Conservation (phyloP, 1,284 basidiomycete genomes). For the Cryptococcus amylolentus region DNA sequence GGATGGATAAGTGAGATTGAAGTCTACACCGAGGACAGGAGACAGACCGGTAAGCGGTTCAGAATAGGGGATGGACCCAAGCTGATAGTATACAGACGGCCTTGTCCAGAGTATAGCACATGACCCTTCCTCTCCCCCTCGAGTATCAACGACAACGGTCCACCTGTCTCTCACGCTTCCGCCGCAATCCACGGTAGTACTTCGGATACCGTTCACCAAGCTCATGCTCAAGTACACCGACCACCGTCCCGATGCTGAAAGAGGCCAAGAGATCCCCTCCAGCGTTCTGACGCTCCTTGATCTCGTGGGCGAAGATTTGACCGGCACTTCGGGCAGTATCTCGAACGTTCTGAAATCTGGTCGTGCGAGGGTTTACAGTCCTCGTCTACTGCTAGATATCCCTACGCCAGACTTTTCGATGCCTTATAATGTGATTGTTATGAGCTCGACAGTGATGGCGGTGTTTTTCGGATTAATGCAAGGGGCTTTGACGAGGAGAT, state of each 20-base stretch:
- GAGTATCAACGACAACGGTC: constrained; percentile 64
- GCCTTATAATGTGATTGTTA: constrained; percentile 99
- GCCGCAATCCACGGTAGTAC: constrained; percentile 59
- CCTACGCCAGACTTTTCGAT: constrained; percentile 98
- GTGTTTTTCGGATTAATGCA: constrained; percentile 90
- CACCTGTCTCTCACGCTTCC: constrained; percentile 71
- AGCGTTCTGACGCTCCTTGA: constrained; percentile 59
- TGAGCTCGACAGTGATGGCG: constrained; percentile 84
- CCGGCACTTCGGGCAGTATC: not conserved
- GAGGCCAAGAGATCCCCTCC: constrained; percentile 87
- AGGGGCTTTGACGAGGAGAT: constrained; percentile 77
- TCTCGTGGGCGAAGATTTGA: constrained; percentile 20
- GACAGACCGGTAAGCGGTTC: constrained; percentile 19
- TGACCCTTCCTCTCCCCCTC: constrained; percentile 64
- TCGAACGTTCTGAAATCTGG: constrained; percentile 12
- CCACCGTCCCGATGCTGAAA: constrained; percentile 90
- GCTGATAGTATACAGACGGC: constrained; percentile 51
- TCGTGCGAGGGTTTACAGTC: constrained; percentile 65
- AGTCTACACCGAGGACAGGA: constrained; percentile 44
- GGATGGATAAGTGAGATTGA: constrained; percentile 80
- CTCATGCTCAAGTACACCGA: constrained; percentile 90
- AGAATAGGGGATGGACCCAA: not conserved
- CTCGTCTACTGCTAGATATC: constrained; percentile 77
- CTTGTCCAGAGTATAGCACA: constrained; percentile 64
- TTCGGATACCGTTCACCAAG: constrained; percentile 75